Percentiles rank a stretch among this genome's conserved stretches.
These are phyloP conservation scores for Candida jianshihensis DNA, from an alignment of 805 yeast species.

Conservation along the genomic window DNA sequence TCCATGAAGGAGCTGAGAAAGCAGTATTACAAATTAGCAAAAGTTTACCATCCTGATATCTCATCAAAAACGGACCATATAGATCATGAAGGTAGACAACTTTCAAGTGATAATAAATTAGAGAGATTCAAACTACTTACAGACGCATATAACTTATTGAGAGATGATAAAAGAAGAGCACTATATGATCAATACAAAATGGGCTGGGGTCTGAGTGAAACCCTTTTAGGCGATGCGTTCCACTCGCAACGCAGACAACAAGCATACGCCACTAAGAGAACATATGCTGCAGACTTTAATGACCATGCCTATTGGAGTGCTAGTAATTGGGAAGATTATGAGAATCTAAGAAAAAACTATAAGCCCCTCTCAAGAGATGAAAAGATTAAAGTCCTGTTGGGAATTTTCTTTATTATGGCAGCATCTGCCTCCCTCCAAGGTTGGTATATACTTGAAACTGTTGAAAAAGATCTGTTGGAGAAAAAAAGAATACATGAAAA, in stretches of 20 bases:
- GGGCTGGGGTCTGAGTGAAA: conserved; percentile 37
- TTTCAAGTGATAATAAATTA: conserved; percentile 28
- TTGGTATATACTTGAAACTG: conserved; percentile 30
- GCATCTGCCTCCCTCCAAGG: conserved; percentile 34
- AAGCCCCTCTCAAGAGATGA: conserved; percentile 28
- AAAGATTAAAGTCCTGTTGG: conserved; percentile 34
- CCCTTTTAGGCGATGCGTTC: conserved; percentile 24
- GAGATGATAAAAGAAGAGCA: conserved; percentile 34
- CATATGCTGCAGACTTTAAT: conserved; percentile 12
- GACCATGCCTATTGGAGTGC: conserved; percentile 46
- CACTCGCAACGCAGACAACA: conserved; percentile 3
- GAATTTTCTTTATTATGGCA: conserved; percentile 33
- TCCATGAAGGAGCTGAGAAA: conserved; percentile 35
- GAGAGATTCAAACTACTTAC: conserved; percentile 42
- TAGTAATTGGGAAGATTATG: conserved; percentile 59
- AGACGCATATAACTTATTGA: conserved; percentile 53
- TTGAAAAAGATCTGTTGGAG: conserved; percentile 28
- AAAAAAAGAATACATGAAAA: conserved; percentile 31
- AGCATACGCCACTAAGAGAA: conserved; percentile 23
- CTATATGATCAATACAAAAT: conserved; percentile 39
- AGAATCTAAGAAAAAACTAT: conserved; percentile 27
- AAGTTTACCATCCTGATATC: conserved; percentile 78
- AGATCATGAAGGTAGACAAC: conserved; percentile 24
- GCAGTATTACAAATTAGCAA: conserved; percentile 55
- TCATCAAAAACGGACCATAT: conserved; percentile 20